Evolutionary conservation across 352 stramenopile species (phyloP).

Genomic region (Phytophthora fragariae): DNA sequence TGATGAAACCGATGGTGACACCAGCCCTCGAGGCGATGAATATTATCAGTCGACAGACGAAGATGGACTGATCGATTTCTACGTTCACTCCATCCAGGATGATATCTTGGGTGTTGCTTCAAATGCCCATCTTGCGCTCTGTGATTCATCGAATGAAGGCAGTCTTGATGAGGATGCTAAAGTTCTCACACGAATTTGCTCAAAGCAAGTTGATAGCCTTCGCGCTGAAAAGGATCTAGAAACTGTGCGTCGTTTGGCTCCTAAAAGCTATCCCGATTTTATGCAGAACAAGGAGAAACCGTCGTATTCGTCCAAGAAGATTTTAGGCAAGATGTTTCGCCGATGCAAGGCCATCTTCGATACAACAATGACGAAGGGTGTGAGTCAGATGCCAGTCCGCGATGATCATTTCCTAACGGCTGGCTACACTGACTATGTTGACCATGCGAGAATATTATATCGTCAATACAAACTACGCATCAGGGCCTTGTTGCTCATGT

Average conservation of each 20-base stretch:
- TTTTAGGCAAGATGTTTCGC: constrained; percentile 81
- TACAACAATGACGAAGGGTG: constrained; percentile 45
- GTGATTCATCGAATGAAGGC: constrained; percentile 54
- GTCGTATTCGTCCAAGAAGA: constrained; percentile 72
- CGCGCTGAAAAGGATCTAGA: constrained; percentile 63
- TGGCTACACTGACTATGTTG: constrained; percentile 61
- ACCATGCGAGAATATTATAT: constrained; percentile 55
- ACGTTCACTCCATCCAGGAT: constrained; percentile 72
- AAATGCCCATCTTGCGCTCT: constrained; percentile 79
- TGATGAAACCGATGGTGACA: constrained; percentile 28
- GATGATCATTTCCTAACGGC: constrained; percentile 62
- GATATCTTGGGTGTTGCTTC: constrained; percentile 82
- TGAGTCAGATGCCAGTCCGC: constrained; percentile 44
- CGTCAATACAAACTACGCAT: constrained; percentile 73
- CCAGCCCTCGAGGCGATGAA: constrained; percentile 22
- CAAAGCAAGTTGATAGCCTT: constrained; percentile 76
- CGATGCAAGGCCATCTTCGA: constrained; percentile 62
- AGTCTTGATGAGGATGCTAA: constrained; percentile 60
- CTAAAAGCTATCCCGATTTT: constrained; percentile 80
- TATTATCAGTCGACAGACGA: constrained; percentile 53
- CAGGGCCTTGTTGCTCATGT: constrained; percentile 63
- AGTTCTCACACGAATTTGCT: constrained; percentile 71
- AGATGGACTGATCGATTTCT: constrained; percentile 69
- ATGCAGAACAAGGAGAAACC: constrained; percentile 78
- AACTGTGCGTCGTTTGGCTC: constrained; percentile 56